Evolutionary conservation across 2,329 filamentous ascomycete species (phyloP).

Genomic region (Fusarium sp.): DNA sequence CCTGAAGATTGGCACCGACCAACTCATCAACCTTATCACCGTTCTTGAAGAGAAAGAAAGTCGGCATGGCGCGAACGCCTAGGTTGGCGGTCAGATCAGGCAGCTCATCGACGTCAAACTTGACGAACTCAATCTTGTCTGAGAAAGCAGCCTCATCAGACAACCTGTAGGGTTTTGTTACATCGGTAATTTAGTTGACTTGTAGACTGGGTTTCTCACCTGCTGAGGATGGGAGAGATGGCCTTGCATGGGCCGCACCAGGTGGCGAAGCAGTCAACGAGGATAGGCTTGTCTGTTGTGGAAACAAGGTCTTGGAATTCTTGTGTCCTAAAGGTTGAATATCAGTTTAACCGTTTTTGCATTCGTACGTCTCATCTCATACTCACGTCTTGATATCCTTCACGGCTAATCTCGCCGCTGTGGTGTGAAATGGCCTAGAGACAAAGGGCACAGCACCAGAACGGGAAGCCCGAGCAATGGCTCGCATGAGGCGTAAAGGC

Average conservation of each 20-base stretch:
- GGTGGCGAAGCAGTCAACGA: slow-evolving; percentile 69
- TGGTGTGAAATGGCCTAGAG: slow-evolving; percentile 48
- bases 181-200: too few species aligned
- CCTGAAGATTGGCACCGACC: slow-evolving; percentile 79
- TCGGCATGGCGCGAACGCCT: slow-evolving; percentile 89
- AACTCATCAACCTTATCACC: slow-evolving; percentile 77
- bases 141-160: slow-evolving; percentile 56
- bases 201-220: slow-evolving; percentile 32
- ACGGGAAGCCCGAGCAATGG: slow-evolving; percentile 35
- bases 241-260: slow-evolving; percentile 98
- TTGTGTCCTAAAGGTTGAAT: slow-evolving; percentile 56
- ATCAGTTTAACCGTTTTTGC: not conserved
- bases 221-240: slow-evolving; percentile 75
- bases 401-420: slow-evolving; percentile 55
- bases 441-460: slow-evolving; percentile 17
- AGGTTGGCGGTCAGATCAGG: slow-evolving; percentile 79
- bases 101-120: slow-evolving; percentile 89
- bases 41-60: slow-evolving; percentile 85
- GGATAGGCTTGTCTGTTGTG: slow-evolving; percentile 65
- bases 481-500: slow-evolving; percentile 28
- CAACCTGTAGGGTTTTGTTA: slow-evolving; percentile 21
- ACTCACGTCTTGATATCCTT: slow-evolving; percentile 54
- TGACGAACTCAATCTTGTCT: slow-evolving; percentile 77
- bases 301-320: slow-evolving; percentile 66
- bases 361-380: not conserved